A percentile compares a stretch with the other conserved stretches of the same genome.
These are phyloP conservation scores for Gynochthodes officinalis DNA, from an alignment of 257 asterid genomes.

Conservation along the genomic window DNA sequence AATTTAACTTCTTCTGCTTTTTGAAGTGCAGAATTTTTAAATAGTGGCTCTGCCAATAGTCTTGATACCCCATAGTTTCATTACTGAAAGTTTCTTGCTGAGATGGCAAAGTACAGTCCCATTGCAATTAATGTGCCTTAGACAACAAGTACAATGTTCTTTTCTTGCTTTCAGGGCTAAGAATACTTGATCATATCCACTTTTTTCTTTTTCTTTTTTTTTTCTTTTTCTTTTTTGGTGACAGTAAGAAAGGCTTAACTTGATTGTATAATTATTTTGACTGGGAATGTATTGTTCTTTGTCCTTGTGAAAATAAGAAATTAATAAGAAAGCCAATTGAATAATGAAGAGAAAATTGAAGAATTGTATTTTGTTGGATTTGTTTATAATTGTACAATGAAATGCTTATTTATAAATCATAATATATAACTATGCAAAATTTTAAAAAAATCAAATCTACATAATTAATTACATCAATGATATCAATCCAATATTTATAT, in stretches of 20 bases:
- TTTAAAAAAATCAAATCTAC: no score
- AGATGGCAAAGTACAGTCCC: conserved; percentile 3
- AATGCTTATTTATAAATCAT: no score
- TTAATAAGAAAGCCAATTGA: no score
- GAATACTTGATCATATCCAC: conserved; percentile 39
- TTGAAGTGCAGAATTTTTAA: background rate
- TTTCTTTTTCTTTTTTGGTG: background rate
- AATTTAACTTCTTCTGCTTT: no score
- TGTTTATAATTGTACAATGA: no score
- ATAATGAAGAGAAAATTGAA: no score
- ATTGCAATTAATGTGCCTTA: conserved; percentile 7
- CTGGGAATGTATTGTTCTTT: background rate
- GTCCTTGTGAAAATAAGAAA: no score
- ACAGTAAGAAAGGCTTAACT: background rate
- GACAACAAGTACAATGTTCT: background rate
- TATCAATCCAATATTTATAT: no score
- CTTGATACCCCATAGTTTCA: background rate
- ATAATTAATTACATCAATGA: no score
- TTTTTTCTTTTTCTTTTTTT: conserved; percentile 12
- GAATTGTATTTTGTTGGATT: no score
- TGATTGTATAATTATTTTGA: background rate
- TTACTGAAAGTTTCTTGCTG: background rate
- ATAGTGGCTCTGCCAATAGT: background rate
- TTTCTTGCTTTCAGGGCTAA: conserved; percentile 45
- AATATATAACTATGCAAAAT: no score